A percentile compares a stretch with the other conserved stretches of the same genome.
Evolutionary conservation across 1,139 yeast species (phyloP).

Genomic region (Kodamaea sp.): DNA sequence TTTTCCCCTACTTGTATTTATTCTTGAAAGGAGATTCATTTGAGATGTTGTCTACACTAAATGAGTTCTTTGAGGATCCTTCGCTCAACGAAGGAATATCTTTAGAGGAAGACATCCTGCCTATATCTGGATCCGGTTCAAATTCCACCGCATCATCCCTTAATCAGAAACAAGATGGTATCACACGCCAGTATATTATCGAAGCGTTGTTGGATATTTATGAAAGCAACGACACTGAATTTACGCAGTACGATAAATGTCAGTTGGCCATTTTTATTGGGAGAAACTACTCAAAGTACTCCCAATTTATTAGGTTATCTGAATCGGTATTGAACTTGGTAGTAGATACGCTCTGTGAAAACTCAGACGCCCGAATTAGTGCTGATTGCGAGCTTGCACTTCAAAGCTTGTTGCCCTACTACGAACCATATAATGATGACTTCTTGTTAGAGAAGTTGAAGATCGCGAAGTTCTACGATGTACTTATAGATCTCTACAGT

Average conservation of each 20-base stretch:
- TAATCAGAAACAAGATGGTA: conserved; percentile 17
- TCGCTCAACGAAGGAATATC: conserved; percentile 51
- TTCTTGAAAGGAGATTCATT: conserved; percentile 54
- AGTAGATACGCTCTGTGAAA: conserved; percentile 52
- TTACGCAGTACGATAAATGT: conserved; percentile 34
- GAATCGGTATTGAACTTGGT: conserved; percentile 54
- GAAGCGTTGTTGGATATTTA: conserved; percentile 62
- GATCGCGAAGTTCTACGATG: conserved; percentile 56
- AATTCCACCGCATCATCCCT: background rate
- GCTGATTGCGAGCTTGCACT: conserved; percentile 67
- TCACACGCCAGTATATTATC: conserved; percentile 65
- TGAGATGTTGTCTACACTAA: conserved; percentile 62
- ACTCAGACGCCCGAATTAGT: conserved; percentile 25
- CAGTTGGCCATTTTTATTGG: conserved; percentile 70
- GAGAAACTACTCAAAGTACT: conserved; percentile 74
- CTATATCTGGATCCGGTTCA: background rate
- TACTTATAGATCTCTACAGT: conserved; percentile 57
- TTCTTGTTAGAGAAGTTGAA: conserved; percentile 52
- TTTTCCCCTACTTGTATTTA: conserved; percentile 60
- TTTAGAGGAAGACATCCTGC: background rate
- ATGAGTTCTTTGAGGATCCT: conserved; percentile 79
- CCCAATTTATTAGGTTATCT: conserved; percentile 72
- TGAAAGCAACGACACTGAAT: conserved; percentile 30
- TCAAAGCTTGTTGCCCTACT: conserved; percentile 63
- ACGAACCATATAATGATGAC: conserved; percentile 55